These are phyloP conservation scores for Dujonia santamariae DNA, from an alignment of 1,139 yeast species.

Conservation along the genomic window DNA sequence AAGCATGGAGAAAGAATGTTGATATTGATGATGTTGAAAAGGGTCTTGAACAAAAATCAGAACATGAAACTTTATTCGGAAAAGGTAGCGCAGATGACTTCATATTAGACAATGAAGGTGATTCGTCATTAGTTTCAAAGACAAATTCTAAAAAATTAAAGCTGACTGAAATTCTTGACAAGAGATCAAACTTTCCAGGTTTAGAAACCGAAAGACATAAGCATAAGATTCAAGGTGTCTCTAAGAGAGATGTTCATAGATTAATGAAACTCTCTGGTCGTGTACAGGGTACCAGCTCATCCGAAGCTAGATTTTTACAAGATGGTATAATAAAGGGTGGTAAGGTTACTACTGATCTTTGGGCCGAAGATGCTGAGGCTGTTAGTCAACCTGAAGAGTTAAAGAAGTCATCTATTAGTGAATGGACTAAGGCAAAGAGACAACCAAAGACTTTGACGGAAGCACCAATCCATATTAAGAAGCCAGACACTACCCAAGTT, in stretches of 20 bases:
- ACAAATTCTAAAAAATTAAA: conserved; percentile 49
- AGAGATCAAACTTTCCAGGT: conserved; percentile 78
- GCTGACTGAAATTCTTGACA: conserved; percentile 70
- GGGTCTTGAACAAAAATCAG: conserved; percentile 67
- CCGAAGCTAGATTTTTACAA: conserved; percentile 51
- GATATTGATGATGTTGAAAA: conserved; percentile 76
- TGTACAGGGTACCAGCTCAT: conserved; percentile 51
- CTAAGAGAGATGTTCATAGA: conserved; percentile 62
- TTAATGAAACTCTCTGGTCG: conserved; percentile 81
- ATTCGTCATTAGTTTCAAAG: conserved; percentile 23
- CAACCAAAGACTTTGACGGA: conserved; percentile 57
- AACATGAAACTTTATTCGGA: conserved; percentile 67
- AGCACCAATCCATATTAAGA: conserved; percentile 51
- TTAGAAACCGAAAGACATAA: conserved; percentile 40
- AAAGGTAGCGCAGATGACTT: conserved; percentile 48
- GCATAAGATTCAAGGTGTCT: conserved; percentile 60
- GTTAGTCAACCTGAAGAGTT: conserved; percentile 38
- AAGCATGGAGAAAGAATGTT: conserved; percentile 94
- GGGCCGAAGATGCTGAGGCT: conserved; percentile 44
- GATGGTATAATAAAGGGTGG: conserved; percentile 59
- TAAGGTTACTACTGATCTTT: conserved; percentile 51
- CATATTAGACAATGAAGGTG: conserved; percentile 71
- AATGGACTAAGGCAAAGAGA: conserved; percentile 47
- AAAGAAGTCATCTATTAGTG: conserved; percentile 40
- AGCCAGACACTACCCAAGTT: conserved; percentile 25